Evolutionary conservation across 2,329 filamentous ascomycete species (phyloP).

Genomic region (Zarea fungicola): DNA sequence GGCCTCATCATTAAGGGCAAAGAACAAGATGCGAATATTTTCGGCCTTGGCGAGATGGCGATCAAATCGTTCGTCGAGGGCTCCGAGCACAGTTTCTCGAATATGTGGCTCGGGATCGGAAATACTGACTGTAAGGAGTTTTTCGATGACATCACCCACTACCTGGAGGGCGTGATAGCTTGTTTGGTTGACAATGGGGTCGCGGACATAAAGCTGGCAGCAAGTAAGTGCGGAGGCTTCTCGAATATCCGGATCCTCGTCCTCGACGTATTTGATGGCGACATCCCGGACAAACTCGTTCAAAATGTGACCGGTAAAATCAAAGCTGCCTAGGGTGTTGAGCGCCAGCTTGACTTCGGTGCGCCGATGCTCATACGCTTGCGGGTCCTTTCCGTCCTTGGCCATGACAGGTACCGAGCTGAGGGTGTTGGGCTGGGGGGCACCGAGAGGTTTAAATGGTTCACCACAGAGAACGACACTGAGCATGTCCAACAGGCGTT

Average conservation of each 20-base stretch:
- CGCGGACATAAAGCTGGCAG: constrained; percentile 93
- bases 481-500: constrained; percentile 87
- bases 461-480: constrained; percentile 90
- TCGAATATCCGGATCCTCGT: constrained; percentile 87
- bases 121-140: constrained; percentile 88
- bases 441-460: constrained; percentile 86
- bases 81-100: constrained; percentile 78
- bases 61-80: constrained; percentile 90
- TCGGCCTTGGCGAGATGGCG: constrained; percentile 95
- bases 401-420: constrained; percentile 76
- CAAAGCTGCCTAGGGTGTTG: constrained; percentile 95
- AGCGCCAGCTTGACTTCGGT: constrained; percentile 87
- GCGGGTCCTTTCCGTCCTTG: constrained; percentile 79
- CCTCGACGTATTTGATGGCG: constrained; percentile 95
- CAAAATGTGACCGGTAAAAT: constrained; percentile 85
- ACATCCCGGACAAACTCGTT: constrained; percentile 99
- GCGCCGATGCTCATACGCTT: constrained; percentile 74
- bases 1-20: constrained; percentile 90
- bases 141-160: constrained; percentile 96
- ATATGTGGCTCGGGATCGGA: constrained; percentile 89
- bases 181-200: constrained; percentile 96
- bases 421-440: constrained; percentile 76
- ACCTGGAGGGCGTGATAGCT: constrained; percentile 96
- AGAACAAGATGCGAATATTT: constrained; percentile 92
- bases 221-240: constrained; percentile 94